phyloP scores from a whole-genome alignment of 352 stramenopile species.

The Phytophthora ohioensis region DNA sequence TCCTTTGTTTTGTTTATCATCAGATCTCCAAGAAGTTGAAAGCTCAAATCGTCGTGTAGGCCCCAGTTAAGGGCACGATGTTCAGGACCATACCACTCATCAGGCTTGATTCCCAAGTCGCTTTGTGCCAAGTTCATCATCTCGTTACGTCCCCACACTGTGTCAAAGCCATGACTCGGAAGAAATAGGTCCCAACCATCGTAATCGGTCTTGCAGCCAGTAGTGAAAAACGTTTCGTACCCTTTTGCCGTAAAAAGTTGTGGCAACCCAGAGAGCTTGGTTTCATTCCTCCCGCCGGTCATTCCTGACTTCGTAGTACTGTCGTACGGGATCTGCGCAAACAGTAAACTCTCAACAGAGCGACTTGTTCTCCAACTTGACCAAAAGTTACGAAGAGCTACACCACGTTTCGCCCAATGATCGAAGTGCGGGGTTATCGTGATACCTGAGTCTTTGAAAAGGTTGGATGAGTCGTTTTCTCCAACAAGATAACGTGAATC shows the following conservation, averaged over 20 bases:
- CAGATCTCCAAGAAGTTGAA: constrained; percentile 13
- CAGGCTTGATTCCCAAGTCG: constrained; percentile 1
- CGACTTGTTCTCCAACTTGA: constrained; percentile 68
- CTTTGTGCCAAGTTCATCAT: constrained; percentile 16
- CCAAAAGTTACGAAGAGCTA: constrained; percentile 66
- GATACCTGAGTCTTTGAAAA: constrained; percentile 38
- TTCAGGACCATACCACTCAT: constrained; percentile 2
- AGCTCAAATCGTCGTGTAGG: constrained; percentile 14
- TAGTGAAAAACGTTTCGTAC: constrained; percentile 59
- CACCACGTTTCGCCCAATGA: constrained; percentile 50
- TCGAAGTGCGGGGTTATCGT: constrained; percentile 63
- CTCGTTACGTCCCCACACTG: background rate
- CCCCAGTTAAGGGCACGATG: constrained; percentile 8
- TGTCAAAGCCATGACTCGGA: constrained; percentile 50
- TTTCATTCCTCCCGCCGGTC: constrained; percentile 30
- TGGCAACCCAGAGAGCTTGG: constrained; percentile 48
- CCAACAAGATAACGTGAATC: constrained; percentile 63
- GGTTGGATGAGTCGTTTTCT: constrained; percentile 44
- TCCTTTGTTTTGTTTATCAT: constrained; percentile 15
- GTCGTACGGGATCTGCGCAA: constrained; percentile 57
- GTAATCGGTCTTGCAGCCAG: constrained; percentile 53
- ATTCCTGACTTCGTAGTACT: constrained; percentile 46
- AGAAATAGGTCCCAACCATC: constrained; percentile 61
- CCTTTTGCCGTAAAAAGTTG: constrained; percentile 61
- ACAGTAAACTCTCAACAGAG: constrained; percentile 63